Evolutionary conservation across 352 stramenopile species (phyloP).

Genomic region (Globisporangium abappressorium): DNA sequence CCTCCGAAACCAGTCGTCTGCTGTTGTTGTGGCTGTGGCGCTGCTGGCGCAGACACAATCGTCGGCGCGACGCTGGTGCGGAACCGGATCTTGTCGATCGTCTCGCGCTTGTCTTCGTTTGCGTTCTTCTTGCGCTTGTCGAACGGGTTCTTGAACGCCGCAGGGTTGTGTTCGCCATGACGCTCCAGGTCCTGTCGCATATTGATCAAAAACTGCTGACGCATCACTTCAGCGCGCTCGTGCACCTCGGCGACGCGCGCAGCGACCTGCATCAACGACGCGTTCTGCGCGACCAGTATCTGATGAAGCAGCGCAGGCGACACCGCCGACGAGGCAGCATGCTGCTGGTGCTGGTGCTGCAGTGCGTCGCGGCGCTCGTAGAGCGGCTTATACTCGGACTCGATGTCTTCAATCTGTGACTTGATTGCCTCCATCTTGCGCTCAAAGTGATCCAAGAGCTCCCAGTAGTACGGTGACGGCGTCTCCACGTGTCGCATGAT

Average conservation of each 20-base stretch:
- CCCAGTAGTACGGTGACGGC: constrained; percentile 81
- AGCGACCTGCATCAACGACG: constrained; percentile 70
- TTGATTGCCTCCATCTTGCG: constrained; percentile 72
- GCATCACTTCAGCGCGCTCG: constrained; percentile 70
- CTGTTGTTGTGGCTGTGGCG: constrained; percentile 18
- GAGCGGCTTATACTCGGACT: constrained; percentile 57
- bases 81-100: constrained; percentile 79
- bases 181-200: constrained; percentile 59
- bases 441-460: constrained; percentile 71
- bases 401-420: constrained; percentile 68
- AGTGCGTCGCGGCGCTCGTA: constrained; percentile 28
- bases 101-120: constrained; percentile 48
- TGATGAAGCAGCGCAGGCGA: constrained; percentile 55
- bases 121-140: constrained; percentile 75
- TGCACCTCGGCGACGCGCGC: constrained; percentile 75
- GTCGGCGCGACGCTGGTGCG: constrained; percentile 68
- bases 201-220: constrained; percentile 59
- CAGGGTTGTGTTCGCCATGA: constrained; percentile 58
- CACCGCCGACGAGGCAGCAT: constrained; percentile 17
- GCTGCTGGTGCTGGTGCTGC: constrained; percentile 3
- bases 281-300: constrained; percentile 75
- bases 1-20: constrained; percentile 1
- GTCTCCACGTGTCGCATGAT: constrained; percentile 76
- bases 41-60: constrained; percentile 36
- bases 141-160: constrained; percentile 71